Percentiles rank a stretch among this genome's conserved stretches.
phyloP scores from a whole-genome alignment of 495 filamentous ascomycete genomes.

The Aspergillus homomorphus region DNA sequence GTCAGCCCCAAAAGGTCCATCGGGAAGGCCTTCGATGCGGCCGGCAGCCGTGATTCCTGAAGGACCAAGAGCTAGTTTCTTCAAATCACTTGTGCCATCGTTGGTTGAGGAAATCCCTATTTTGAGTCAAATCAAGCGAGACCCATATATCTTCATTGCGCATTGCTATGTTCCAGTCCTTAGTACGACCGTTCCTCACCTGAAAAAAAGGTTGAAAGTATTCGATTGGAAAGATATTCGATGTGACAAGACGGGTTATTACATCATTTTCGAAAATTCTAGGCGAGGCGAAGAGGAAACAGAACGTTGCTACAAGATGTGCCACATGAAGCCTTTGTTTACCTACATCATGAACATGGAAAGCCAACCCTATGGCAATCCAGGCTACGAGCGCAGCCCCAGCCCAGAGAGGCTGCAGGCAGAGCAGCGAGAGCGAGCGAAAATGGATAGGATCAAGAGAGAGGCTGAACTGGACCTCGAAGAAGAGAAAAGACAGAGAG shows the following conservation, averaged over 20 bases:
- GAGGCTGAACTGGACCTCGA: constrained; percentile 77
- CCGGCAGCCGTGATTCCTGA: constrained; percentile 41
- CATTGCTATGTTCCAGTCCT: constrained; percentile 86
- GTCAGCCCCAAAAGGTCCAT: constrained; percentile 82
- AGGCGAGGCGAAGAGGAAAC: constrained; percentile 73
- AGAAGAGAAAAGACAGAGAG: constrained; percentile 80
- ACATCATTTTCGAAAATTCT: constrained; percentile 79
- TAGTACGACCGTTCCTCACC: constrained; percentile 73
- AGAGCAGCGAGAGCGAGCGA: constrained; percentile 55
- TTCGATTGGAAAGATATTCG: constrained; percentile 75
- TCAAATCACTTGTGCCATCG: constrained; percentile 46
- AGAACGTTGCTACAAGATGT: constrained; percentile 67
- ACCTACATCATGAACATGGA: constrained; percentile 94
- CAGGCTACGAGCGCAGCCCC: constrained; percentile 61
- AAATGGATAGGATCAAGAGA: constrained; percentile 54
- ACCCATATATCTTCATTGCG: constrained; percentile 91
- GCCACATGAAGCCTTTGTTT: constrained; percentile 76
- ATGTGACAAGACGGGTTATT: constrained; percentile 83
- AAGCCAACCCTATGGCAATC: constrained; percentile 66
- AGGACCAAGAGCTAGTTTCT: constrained; percentile 38
- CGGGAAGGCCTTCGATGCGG: constrained; percentile 55
- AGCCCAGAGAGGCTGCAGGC: constrained; percentile 50
- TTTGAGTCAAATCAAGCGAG: constrained; percentile 63
- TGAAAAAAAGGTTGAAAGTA: constrained; percentile 79
- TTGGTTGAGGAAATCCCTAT: constrained; percentile 61